Percentiles rank a stretch among this genome's conserved stretches.
phyloP scores from a whole-genome alignment of 1,284 basidiomycete genomes.

The Tylopilus sp. region DNA sequence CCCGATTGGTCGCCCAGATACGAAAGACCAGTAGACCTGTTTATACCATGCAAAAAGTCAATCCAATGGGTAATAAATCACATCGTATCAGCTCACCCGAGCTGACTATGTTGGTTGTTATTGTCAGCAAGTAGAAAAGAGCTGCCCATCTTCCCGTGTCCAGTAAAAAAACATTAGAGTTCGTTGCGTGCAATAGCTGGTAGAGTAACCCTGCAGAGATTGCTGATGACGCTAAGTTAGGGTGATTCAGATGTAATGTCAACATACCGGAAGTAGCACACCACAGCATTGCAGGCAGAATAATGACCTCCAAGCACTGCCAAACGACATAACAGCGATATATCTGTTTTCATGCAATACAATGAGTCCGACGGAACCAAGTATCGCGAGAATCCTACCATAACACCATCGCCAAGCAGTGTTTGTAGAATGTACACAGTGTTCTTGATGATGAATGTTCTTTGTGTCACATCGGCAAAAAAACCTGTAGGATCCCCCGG shows the following conservation, averaged over 20 bases:
- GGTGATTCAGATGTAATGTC: too few species aligned
- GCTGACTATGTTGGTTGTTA: conserved; percentile 22
- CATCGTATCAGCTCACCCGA: conserved; percentile 10
- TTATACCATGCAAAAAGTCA: background rate
- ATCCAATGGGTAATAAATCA: background rate
- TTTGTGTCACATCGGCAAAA: conserved; percentile 22
- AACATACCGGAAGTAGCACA: conserved; percentile 17
- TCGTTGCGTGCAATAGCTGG: background rate
- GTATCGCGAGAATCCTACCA: conserved; percentile 3
- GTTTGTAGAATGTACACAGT: conserved; percentile 25
- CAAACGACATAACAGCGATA: conserved; percentile 27
- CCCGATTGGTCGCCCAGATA: conserved; percentile 17
- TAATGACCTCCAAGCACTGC: conserved; percentile 12
- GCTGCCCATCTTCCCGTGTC: conserved; percentile 27
- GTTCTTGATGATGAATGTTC: conserved; percentile 24
- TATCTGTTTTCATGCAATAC: conserved; percentile 9
- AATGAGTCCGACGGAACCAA: background rate
- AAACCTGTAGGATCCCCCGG: conserved; percentile 18
- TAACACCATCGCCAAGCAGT: conserved; percentile 26
- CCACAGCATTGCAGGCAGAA: conserved; percentile 19
- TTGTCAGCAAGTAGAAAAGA: conserved; percentile 18
- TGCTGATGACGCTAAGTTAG: conserved; percentile 4
- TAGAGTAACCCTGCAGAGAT: conserved; percentile 15
- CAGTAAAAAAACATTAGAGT: conserved; percentile 19
- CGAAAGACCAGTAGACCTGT: conserved; percentile 23